These are phyloP conservation scores for Castanea mollissima DNA, from an alignment of 306 rosid genomes.

Conservation along the genomic window DNA sequence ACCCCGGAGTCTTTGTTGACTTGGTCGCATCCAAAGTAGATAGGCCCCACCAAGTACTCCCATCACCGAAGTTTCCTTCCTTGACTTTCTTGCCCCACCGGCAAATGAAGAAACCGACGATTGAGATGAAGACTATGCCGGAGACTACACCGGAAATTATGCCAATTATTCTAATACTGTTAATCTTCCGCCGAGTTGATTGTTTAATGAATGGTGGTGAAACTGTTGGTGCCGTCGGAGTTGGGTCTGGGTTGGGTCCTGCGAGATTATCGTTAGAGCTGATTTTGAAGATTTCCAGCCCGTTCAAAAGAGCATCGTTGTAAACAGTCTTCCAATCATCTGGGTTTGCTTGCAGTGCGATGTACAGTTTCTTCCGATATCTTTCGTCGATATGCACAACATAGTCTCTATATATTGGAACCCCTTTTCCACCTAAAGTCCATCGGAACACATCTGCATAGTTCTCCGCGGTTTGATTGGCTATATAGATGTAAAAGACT, in stretches of 20 bases:
- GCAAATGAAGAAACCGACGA: conserved; percentile 14
- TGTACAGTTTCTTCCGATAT: conserved; percentile 8
- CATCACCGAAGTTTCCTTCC: no score
- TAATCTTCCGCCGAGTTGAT: rapidly evolving
- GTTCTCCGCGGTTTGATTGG: not conserved
- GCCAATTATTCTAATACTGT: not conserved
- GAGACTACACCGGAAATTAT: not conserved
- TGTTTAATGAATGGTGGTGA: not conserved
- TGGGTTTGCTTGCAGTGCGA: conserved; percentile 20
- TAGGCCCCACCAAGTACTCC: not conserved
- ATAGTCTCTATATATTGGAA: conserved; percentile 26
- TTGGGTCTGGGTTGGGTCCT: conserved; percentile 38
- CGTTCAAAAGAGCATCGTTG: conserved; percentile 39
- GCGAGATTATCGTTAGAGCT: conserved; percentile 15
- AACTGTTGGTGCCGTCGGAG: not conserved
- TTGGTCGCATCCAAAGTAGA: not conserved
- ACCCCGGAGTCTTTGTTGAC: not conserved
- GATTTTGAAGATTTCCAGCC: conserved; percentile 51
- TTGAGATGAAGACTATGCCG: not conserved
- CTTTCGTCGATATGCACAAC: not conserved
- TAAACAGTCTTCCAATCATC: rapidly evolving
- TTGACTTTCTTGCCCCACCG: not conserved
- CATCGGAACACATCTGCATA: conserved; percentile 15
- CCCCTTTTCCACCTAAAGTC: not conserved
- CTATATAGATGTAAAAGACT: conserved; percentile 29